These are phyloP conservation scores for Epichloe glyceriae DNA, from an alignment of 2,329 filamentous ascomycete genomes.

Conservation along the genomic window DNA sequence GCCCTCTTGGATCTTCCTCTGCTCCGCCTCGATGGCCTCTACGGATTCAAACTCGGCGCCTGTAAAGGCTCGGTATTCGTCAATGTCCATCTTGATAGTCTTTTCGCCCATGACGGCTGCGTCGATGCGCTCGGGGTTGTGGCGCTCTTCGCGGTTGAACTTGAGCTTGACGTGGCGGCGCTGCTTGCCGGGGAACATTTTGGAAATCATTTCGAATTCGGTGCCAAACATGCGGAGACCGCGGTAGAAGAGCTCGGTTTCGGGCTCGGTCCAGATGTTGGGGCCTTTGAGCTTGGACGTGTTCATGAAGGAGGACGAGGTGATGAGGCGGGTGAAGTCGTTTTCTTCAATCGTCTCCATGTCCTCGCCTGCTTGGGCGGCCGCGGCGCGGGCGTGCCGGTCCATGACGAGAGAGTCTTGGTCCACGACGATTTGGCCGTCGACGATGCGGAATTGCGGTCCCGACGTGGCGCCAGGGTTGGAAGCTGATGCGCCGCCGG, in stretches of 20 bases:
- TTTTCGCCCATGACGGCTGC: conserved; percentile 49
- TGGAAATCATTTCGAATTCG: conserved; percentile 68
- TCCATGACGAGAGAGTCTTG: conserved; percentile 55
- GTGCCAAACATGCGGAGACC: conserved; percentile 67
- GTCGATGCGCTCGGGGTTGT: conserved; percentile 50
- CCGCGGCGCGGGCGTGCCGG: conserved; percentile 48
- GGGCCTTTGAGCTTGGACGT: conserved; percentile 48
- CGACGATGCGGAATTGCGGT: conserved; percentile 49
- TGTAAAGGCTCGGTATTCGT: conserved; percentile 45
- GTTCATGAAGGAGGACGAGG: conserved; percentile 51
- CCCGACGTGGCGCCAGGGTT: conserved; percentile 23
- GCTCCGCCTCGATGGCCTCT: conserved; percentile 43
- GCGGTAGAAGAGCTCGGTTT: conserved; percentile 65
- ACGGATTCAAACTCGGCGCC: conserved; percentile 41
- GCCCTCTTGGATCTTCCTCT: conserved; percentile 31
- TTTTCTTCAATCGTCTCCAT: conserved; percentile 61
- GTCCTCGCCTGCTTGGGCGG: conserved; percentile 33
- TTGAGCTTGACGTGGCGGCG: conserved; percentile 69
- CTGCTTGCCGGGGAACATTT: conserved; percentile 60
- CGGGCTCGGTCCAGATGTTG: conserved; percentile 56
- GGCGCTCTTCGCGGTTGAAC: conserved; percentile 66
- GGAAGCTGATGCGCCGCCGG: conserved; percentile 1
- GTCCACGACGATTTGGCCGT: conserved; percentile 62
- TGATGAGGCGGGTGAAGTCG: conserved; percentile 62
- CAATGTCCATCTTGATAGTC: conserved; percentile 43